Evolutionary conservation across 352 stramenopile species (phyloP).

Genomic region (Globisporangium paroecandrum): DNA sequence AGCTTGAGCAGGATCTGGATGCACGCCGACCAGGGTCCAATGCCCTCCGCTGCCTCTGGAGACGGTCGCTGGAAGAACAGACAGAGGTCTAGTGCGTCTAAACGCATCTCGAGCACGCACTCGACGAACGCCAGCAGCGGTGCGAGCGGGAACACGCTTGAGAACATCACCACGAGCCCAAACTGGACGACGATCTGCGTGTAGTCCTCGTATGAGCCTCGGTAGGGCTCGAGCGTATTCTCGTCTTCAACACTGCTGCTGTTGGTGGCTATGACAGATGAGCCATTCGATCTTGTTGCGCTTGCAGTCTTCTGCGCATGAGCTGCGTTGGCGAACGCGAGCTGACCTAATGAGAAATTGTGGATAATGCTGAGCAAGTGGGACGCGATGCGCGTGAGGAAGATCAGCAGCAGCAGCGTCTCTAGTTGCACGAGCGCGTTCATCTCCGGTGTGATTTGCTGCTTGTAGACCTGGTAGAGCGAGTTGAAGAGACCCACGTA

Average conservation of each 20-base stretch:
- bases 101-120: conserved; percentile 33
- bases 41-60: conserved; percentile 24
- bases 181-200: conserved; percentile 39
- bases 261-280: background rate
- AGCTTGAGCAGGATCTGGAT: conserved; percentile 31
- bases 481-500: background rate
- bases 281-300: background rate
- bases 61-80: conserved; percentile 36
- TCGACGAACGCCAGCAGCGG: conserved; percentile 42
- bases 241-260: conserved; percentile 14
- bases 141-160: conserved; percentile 32
- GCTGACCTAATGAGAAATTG: background rate
- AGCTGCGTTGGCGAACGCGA: background rate
- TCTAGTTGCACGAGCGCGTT: conserved; percentile 39
- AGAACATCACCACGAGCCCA: conserved; percentile 45
- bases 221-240: conserved; percentile 22
- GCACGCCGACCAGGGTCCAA: conserved; percentile 34
- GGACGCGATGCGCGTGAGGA: conserved; percentile 27
- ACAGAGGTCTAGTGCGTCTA: conserved; percentile 45
- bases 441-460: conserved; percentile 18
- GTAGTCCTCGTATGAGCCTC: conserved; percentile 37
- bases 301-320: background rate
- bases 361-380: conserved; percentile 19
- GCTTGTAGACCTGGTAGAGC: conserved; percentile 14
- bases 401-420: conserved; percentile 34